Evolutionary conservation across 768 basidiomycete species (phyloP).

Genomic region (Lentinula guzmanii): DNA sequence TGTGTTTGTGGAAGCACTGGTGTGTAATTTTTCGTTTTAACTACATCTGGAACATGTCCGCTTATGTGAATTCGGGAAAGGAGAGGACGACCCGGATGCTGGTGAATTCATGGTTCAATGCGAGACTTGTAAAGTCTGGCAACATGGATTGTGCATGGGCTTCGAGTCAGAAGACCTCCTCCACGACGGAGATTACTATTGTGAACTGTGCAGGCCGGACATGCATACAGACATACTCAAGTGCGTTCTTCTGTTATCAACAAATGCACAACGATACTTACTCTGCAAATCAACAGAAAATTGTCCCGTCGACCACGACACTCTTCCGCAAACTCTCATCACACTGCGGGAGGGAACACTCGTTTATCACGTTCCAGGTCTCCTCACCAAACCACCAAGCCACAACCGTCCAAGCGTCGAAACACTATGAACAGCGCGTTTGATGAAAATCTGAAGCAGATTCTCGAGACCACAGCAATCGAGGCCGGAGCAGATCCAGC

Average conservation of each 20-base stretch:
- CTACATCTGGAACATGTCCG: constrained; percentile 15
- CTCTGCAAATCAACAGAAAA: constrained; percentile 36
- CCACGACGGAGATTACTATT: constrained; percentile 81
- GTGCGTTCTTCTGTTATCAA: constrained; percentile 37
- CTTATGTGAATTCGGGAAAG: constrained; percentile 21
- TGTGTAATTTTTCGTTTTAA: constrained; percentile 29
- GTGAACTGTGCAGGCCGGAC: constrained; percentile 89
- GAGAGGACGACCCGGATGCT: constrained; percentile 73
- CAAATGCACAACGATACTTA: not conserved
- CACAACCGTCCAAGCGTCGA: constrained; percentile 75
- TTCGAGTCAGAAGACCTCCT: constrained; percentile 73
- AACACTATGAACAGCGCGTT: constrained; percentile 98
- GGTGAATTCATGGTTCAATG: constrained; percentile 98
- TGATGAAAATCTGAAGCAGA: constrained; percentile 79
- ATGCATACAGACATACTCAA: constrained; percentile 76
- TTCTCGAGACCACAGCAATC: constrained; percentile 68
- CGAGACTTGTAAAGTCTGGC: constrained; percentile 96
- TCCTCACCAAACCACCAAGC: constrained; percentile 38
- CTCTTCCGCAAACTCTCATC: constrained; percentile 58
- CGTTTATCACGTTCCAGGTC: constrained; percentile 76
- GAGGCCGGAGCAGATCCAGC: constrained; percentile 47
- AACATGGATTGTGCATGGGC: constrained; percentile 96
- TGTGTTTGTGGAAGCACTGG: constrained; percentile 83
- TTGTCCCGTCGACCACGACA: constrained; percentile 47
- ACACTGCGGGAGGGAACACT: constrained; percentile 34